phyloP scores from a whole-genome alignment of 345 rosid genomes.

The Dimocarpus longan region DNA sequence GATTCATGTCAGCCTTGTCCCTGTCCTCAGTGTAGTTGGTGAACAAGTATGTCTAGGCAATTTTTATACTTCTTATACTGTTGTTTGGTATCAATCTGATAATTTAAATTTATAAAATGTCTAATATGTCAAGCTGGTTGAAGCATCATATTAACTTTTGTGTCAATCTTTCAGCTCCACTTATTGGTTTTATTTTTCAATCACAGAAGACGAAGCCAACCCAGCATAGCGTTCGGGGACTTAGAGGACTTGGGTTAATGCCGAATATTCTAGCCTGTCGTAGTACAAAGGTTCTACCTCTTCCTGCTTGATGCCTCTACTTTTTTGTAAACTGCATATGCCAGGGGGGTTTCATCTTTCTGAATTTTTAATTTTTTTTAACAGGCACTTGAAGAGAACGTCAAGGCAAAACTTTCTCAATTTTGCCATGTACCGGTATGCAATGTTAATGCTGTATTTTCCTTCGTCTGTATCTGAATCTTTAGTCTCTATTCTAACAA shows the following conservation, averaged over 20 bases:
- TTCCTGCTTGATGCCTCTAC: not conserved
- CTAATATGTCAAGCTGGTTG: constrained; percentile 7
- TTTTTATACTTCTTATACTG: not conserved
- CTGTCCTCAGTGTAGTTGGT: constrained; percentile 95
- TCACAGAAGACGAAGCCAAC: constrained; percentile 96
- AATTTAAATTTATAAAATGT: not conserved
- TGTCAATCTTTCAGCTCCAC: not conserved
- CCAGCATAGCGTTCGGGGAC: constrained; percentile 92
- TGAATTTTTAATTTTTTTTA: constrained; percentile 22
- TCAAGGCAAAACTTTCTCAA: constrained; percentile 76
- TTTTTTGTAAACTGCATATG: constrained; percentile 1
- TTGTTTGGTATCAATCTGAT: not conserved
- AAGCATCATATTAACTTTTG: not conserved
- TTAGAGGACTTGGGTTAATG: constrained; percentile 86
- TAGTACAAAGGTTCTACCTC: constrained; percentile 67
- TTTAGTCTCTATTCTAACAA: not conserved
- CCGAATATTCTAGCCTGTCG: constrained; percentile 98
- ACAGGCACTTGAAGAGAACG: constrained; percentile 86
- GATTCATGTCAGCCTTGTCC: constrained; percentile 98
- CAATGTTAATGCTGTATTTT: constrained; percentile 10
- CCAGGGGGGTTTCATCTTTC: constrained; percentile 13
- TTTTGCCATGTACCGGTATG: constrained; percentile 96
- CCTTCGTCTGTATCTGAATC: not conserved
- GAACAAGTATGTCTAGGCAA: constrained; percentile 66
- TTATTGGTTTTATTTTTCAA: not conserved